Conservation (phyloP, 2,329 filamentous ascomycete species). For the Sporothrix variecibatus region DNA sequence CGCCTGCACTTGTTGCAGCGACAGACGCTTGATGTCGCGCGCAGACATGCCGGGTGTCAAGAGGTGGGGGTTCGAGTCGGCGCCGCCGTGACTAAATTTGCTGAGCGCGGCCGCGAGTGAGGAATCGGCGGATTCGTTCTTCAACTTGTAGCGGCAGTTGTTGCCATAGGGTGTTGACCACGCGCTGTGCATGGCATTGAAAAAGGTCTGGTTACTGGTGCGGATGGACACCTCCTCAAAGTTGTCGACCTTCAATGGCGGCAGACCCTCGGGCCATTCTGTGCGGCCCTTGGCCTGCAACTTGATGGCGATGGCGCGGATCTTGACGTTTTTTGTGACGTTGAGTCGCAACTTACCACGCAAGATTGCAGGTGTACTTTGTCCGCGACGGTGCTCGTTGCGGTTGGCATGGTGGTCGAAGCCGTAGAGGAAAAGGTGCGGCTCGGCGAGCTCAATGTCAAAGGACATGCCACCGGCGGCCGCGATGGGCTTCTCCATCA, state of each 20-base stretch:
- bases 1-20: conserved; percentile 77
- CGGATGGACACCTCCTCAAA: conserved; percentile 83
- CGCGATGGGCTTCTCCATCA: conserved; percentile 70
- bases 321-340: conserved; percentile 85
- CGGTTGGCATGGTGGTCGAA: conserved; percentile 69
- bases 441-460: conserved; percentile 74
- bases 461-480: conserved; percentile 74
- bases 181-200: conserved; percentile 70
- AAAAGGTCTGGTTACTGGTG: conserved; percentile 88
- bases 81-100: conserved; percentile 1
- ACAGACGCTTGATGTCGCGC: conserved; percentile 66
- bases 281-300: conserved; percentile 84
- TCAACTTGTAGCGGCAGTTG: conserved; percentile 59
- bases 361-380: conserved; percentile 70
- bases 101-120: conserved; percentile 26
- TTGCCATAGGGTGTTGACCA: conserved; percentile 66
- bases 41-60: conserved; percentile 35
- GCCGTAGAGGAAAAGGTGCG: conserved; percentile 76
- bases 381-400: conserved; percentile 52
- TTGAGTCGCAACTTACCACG: conserved; percentile 80
- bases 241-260: conserved; percentile 79
- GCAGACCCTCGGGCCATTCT: conserved; percentile 96
- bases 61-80: neutral
- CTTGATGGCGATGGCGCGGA: conserved; percentile 86
- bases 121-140: conserved; percentile 40